Conservation (phyloP, 345 rosid species). For the Pelargonium nanum region DNA sequence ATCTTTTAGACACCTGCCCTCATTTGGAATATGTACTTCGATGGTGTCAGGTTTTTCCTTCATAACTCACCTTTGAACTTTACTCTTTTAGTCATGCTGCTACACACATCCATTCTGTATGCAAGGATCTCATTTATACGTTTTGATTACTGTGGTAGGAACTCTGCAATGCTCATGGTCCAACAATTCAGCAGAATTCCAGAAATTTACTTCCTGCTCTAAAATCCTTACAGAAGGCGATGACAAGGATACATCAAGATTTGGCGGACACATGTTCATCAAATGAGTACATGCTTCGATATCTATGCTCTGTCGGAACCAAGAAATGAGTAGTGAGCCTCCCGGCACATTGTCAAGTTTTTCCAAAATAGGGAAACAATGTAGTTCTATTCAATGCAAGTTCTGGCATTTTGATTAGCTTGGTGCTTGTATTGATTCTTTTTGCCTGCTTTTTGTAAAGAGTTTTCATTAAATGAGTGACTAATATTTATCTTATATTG, state of each 20-base stretch:
- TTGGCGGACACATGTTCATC: conserved; percentile 84
- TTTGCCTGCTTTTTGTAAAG: too few species aligned
- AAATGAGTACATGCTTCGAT: conserved; percentile 74
- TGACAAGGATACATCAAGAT: conserved; percentile 81
- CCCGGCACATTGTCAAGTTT: too few species aligned
- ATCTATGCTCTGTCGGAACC: conserved; percentile 51
- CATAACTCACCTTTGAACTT: background rate
- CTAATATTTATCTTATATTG: too few species aligned
- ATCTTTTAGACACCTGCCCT: conserved; percentile 75
- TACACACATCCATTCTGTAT: background rate
- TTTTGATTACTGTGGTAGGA: conserved; percentile 37
- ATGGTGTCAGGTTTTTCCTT: conserved; percentile 70
- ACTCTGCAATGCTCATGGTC: conserved; percentile 79
- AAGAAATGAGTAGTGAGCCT: conserved; percentile 17
- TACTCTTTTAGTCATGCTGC: background rate
- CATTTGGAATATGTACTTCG: conserved; percentile 78
- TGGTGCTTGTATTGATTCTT: too few species aligned
- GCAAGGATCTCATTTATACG: background rate
- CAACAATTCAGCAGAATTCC: conserved; percentile 63
- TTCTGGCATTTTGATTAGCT: too few species aligned
- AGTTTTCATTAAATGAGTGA: too few species aligned
- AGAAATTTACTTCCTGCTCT: conserved; percentile 69
- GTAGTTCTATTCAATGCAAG: too few species aligned
- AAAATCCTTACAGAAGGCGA: conserved; percentile 74
- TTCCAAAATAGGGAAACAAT: too few species aligned